Evolutionary conservation across 2,329 filamentous ascomycete genomes (phyloP), one percentile per base, ranked within the genome.

Genomic region (Aspergillus pseudotamarii): DNA sequence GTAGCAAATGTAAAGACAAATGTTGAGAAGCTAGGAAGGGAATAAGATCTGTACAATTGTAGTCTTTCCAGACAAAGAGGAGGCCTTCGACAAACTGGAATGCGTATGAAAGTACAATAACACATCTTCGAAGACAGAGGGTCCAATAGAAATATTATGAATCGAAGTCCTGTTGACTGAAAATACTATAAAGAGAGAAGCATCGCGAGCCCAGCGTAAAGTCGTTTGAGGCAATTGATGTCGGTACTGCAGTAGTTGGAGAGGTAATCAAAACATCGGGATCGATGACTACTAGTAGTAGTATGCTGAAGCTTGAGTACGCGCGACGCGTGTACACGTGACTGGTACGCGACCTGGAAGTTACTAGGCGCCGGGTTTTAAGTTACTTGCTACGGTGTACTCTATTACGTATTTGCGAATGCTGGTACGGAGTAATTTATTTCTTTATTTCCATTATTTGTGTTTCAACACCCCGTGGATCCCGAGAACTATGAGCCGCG

Each of bases 11-110:
- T 86, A 86, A 90, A 89, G 89, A 90, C 82, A 83, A 83, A 83
- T 82, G 83, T 85, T 88, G 91, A 89, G 89, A 86, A 86, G 93
- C 92, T 93, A 85, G 83, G 86, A 90, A 88, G 89, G 89, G 91
- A 88, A 88, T 68, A 82, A 50, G 26, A 36, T 81, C 85, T 91
- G 91, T 90, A 84, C 83, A 79, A 69, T 38, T 55, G 58, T 54
- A 62, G 70, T 72, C 76, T 68, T 63, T 41, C 43, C 28, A 64
- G 70, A 75, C 76, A 74, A 74, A 80, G 76, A 80, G 74, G 77
- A 67, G 73, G 72, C 66, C 70, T 68, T 67, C 67, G 64, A 66
- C 64, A 41, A 57, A 43, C 14, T 51, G 61, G 63, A 65, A 21
- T 41, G 48, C 45, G 32, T 14, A 57, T 36, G 60, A 60, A 28